These are phyloP conservation scores for Noccaea caerulescens DNA, from an alignment of 345 rosid species.

Conservation along the genomic window DNA sequence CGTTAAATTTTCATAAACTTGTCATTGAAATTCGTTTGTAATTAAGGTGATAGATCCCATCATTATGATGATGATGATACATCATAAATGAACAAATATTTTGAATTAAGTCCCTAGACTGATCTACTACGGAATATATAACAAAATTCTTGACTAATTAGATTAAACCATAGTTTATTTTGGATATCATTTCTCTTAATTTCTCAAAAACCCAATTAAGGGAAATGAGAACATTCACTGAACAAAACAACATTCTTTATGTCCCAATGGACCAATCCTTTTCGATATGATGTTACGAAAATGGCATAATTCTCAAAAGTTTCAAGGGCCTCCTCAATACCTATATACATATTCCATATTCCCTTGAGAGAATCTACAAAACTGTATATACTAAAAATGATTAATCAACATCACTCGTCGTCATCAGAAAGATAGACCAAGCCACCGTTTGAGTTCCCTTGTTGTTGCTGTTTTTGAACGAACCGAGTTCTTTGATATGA, in stretches of 20 bases:
- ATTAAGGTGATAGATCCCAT: neutral
- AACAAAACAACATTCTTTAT: neutral
- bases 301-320: neutral
- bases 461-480: slow-evolving; percentile 29
- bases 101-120: neutral
- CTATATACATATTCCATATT: neutral
- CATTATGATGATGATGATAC: neutral
- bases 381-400: neutral
- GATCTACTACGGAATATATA: too few relatives aligned
- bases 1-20: slow-evolving; percentile 5
- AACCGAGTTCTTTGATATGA: neutral
- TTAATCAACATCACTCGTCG: neutral
- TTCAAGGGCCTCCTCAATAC: neutral
- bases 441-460: slow-evolving; percentile 19
- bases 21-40: slow-evolving; percentile 9
- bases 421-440: slow-evolving; percentile 40
- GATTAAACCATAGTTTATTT: too few relatives aligned
- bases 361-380: slow-evolving; percentile 6
- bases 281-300: too few relatives aligned
- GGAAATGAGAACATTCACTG: neutral
- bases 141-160: too few relatives aligned
- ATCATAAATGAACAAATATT: neutral
- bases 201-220: neutral
- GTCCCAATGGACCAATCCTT: neutral
- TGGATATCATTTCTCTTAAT: too few relatives aligned